phyloP scores from a whole-genome alignment of 208 protist species.

The Trypanosoma scelopori region DNA sequence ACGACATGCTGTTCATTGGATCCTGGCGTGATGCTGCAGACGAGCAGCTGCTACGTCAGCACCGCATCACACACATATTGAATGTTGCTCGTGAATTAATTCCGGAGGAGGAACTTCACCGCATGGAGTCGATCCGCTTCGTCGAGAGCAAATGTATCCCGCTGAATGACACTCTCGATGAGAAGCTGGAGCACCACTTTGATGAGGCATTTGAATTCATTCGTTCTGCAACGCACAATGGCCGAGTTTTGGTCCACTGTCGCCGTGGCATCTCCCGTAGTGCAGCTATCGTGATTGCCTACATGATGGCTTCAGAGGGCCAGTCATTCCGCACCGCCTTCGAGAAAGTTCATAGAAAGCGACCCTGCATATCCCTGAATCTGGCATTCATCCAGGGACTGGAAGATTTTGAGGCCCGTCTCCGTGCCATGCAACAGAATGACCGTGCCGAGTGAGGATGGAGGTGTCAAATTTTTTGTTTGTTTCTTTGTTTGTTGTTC shows the following conservation, averaged over 20 bases:
- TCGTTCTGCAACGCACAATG: slow-evolving; percentile 34
- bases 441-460: neutral
- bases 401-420: slow-evolving; percentile 30
- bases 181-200: slow-evolving; percentile 55
- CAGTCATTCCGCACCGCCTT: slow-evolving; percentile 55
- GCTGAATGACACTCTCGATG: slow-evolving; percentile 67
- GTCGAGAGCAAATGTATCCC: slow-evolving; percentile 58
- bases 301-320: slow-evolving; percentile 64
- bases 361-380: slow-evolving; percentile 77
- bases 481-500: neutral
- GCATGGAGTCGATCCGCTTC: slow-evolving; percentile 29
- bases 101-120: slow-evolving; percentile 25
- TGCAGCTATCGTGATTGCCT: slow-evolving; percentile 36
- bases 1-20: slow-evolving; percentile 58
- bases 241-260: slow-evolving; percentile 42
- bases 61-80: slow-evolving; percentile 70
- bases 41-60: slow-evolving; percentile 39
- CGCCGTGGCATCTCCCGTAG: slow-evolving; percentile 42
- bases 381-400: slow-evolving; percentile 76
- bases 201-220: slow-evolving; percentile 74
- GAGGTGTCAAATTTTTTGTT: neutral
- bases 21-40: slow-evolving; percentile 71
- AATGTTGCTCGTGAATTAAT: slow-evolving; percentile 78
- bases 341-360: slow-evolving; percentile 40
- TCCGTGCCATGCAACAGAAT: neutral